These are phyloP conservation scores for Claviceps sp. DNA, from an alignment of 2,329 filamentous ascomycete species.

Conservation along the genomic window DNA sequence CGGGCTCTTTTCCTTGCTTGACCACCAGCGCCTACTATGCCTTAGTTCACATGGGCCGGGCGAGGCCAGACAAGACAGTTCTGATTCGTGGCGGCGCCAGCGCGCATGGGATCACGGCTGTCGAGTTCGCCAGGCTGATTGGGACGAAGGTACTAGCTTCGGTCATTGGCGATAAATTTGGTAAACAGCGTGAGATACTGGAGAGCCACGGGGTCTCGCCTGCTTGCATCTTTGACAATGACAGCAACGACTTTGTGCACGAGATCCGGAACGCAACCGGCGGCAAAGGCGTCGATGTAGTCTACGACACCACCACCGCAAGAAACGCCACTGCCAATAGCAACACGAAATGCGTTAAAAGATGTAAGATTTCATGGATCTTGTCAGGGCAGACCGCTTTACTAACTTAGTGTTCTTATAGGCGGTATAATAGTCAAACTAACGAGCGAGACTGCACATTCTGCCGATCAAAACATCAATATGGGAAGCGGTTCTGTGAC, in stretches of 20 bases:
- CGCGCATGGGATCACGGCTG: slow-evolving; percentile 28
- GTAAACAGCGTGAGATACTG: slow-evolving; percentile 25
- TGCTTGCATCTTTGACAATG: slow-evolving; percentile 24
- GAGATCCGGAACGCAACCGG: slow-evolving; percentile 19
- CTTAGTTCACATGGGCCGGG: slow-evolving; percentile 21
- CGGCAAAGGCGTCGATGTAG: slow-evolving; percentile 24
- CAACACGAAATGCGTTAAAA: slow-evolving; percentile 22
- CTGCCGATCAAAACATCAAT: slow-evolving; percentile 1
- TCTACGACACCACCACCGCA: slow-evolving; percentile 33
- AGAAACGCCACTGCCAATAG: slow-evolving; percentile 17
- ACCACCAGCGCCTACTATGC: slow-evolving; percentile 30
- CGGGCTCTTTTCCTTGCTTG: slow-evolving; percentile 22
- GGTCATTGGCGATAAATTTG: slow-evolving; percentile 15
- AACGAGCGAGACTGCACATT: slow-evolving; percentile 11
- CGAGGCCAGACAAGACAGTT: slow-evolving; percentile 17
- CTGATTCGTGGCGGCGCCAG: slow-evolving; percentile 32
- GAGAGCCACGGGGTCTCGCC: slow-evolving; percentile 19
- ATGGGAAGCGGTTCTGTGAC: slow-evolving; percentile 11
- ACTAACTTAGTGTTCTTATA: slow-evolving; percentile 3
- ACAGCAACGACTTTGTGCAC: slow-evolving; percentile 20
- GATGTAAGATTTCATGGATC: slow-evolving; percentile 15
- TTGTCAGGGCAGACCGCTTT: background rate
- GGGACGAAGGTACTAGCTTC: slow-evolving; percentile 31
- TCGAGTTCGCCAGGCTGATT: slow-evolving; percentile 24
- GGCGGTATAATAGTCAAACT: slow-evolving; percentile 23